phyloP scores from a whole-genome alignment of 495 filamentous ascomycete species.

The Parmelia sp. region DNA sequence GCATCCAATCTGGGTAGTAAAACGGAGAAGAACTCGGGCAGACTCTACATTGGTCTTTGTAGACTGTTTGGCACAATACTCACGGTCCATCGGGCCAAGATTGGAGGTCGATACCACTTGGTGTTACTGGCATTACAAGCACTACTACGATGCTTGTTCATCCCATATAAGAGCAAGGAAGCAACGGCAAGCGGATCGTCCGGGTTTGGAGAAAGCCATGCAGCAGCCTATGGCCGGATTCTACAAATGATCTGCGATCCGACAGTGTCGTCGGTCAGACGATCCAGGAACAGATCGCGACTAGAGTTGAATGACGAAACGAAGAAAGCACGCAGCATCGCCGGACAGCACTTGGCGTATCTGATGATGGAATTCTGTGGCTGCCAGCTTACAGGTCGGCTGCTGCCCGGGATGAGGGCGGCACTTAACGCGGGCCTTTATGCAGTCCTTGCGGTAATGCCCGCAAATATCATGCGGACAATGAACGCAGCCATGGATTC shows the following conservation, averaged over 20 bases:
- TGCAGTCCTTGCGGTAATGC: conserved; percentile 62
- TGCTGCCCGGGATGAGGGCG: conserved; percentile 57
- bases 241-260: conserved; percentile 75
- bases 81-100: conserved; percentile 56
- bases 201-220: conserved; percentile 48
- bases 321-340: conserved; percentile 66
- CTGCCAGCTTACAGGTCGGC: conserved; percentile 51
- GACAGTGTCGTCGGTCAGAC: conserved; percentile 61
- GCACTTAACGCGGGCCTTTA: conserved; percentile 67
- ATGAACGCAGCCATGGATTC: conserved; percentile 65
- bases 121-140: conserved; percentile 56
- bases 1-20: conserved; percentile 41
- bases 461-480: conserved; percentile 53
- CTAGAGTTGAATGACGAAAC: conserved; percentile 63
- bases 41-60: conserved; percentile 57
- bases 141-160: conserved; percentile 60
- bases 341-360: conserved; percentile 66
- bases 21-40: conserved; percentile 40
- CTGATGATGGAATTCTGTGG: conserved; percentile 66
- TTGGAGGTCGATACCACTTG: conserved; percentile 65
- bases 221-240: conserved; percentile 60
- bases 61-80: conserved; percentile 50
- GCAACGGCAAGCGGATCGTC: conserved; percentile 32
- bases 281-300: conserved; percentile 35
- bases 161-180: conserved; percentile 35